Base-by-base conservation (phyloP, 2,329 filamentous ascomycete genomes). In the Pseudomassariella vexata region DNA sequence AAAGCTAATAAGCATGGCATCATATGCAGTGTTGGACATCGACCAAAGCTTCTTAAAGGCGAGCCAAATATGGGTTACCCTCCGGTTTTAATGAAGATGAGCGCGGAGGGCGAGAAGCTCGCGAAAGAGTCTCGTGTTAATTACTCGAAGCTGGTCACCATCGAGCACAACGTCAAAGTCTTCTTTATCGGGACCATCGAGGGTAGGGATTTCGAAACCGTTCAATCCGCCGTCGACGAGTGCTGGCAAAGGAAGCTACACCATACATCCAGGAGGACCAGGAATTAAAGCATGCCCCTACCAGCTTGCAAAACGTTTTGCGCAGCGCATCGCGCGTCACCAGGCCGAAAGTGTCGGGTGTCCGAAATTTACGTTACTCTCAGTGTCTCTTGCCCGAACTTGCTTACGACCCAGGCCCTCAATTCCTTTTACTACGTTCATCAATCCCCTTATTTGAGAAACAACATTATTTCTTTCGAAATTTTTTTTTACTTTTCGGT, bases 81-180 rank as follows among this genome's bases (percentile, higher is more conserved):
- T 0, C 62, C 72, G 0, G 59, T 76, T 21, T 53, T 53, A 18
- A 57, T 73, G 24, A 49, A 59, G 1, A 61, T 75, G 14, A 55
- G 49, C 14, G 52, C 58, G 4, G 50, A 28, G 10, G 59, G 56
- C 19, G 69, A 76, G 37, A 62, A 52, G 33, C 57, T 77, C 6
- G 57, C 58, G 9, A 57, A 42, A 19, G 64, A 70, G 38, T 78
- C 73, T 9, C 65, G 73, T 5, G 62, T 76, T 41, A 76, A 77
- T 51, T 77, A 76, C 48, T 66, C 69, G 5, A 76, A 76, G 40
- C 54, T 71, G 5, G 59, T 65, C 18, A 73, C 70, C 3, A 59
- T 78, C 17, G 70, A 76, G 48, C 73, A 77, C 52, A 78, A 78
- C 43, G 56, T 68, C 42, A 65, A 60, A 27, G 69, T 77, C n/a